Evolutionary conservation across 2,329 filamentous ascomycete genomes (phyloP), one percentile per base, ranked within the genome.

Genomic region (Chaetomiaceae sp.): DNA sequence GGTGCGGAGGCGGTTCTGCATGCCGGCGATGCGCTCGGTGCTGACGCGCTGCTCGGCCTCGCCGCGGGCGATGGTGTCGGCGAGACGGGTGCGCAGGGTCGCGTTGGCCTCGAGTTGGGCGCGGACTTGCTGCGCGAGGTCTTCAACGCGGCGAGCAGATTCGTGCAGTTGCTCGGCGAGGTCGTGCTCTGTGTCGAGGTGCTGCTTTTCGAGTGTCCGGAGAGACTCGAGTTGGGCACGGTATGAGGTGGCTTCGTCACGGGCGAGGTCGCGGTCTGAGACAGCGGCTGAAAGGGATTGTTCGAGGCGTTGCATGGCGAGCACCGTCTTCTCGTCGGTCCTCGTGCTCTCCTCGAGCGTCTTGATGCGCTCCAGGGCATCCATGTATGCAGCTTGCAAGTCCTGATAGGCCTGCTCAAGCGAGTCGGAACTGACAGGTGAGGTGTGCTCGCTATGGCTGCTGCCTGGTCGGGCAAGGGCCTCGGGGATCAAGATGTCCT

Each of bases 1-100:
- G 14, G 75, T 72, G 63, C 87, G 89, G 52, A 99, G 84, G 53
- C 85, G 86, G 57, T 80, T 80, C 67, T 97, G 91, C 67, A 97
- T 82, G 50, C 84, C 79, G 52, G 89, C 89, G 67, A 99, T 96
- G 63, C 89, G 87, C 48, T 83, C 78, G 13, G 87, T 87, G 57
- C 90, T 95, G 55, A 84, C 74, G 64, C 85, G 85, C 67, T 95
- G 91, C 62, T 94, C 89, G 29, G 79, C 78, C 64, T 97, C 92
- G 53, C 92, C 91, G 58, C 90, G 87, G 48, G 82, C 76, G 33
- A 97, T 88, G 1, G 91, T 90, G 18, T 88, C 81, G 6, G 85
- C 76, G 2, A 99, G 82, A 37, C 92, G 87, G 51, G 81, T 75
- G 52, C 90, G 86, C 45, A 99, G 77, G 25, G 81, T 77, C 33